Evolutionary conservation across 192 early-diverging fungal genomes (phyloP).

Genomic region (Linnemannia elongata): DNA sequence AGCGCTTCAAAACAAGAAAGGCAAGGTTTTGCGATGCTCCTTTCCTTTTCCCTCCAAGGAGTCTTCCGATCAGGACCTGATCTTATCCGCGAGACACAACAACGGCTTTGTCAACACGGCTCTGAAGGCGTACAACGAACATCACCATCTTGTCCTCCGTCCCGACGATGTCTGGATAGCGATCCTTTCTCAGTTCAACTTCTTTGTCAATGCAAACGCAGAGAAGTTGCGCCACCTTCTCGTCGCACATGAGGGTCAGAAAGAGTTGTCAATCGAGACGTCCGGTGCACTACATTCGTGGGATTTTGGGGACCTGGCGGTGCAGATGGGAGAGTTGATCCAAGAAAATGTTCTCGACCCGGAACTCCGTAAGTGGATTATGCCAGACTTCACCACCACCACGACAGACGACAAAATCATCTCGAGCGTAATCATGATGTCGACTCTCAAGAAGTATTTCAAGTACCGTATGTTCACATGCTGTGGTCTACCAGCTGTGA

Average conservation of each 20-base stretch:
- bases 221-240: conserved; percentile 16
- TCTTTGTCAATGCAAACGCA: conserved; percentile 21
- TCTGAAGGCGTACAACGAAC: conserved; percentile 16
- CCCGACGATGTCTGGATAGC: conserved; percentile 25
- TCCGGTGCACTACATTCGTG: neutral
- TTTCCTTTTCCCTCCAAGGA: conserved; percentile 17
- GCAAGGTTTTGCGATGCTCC: conserved; percentile 6
- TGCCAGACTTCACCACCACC: conserved; percentile 31
- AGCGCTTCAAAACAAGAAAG: conserved; percentile 11
- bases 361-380: conserved; percentile 15
- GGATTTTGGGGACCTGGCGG: conserved; percentile 21
- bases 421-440: conserved; percentile 23
- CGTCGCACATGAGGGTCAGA: conserved; percentile 21
- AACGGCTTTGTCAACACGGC: conserved; percentile 20
- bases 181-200: conserved; percentile 34
- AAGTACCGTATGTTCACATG: neutral
- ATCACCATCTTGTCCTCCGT: conserved; percentile 22
- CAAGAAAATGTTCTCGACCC: conserved; percentile 16
- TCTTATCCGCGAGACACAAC: neutral
- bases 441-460: conserved; percentile 30
- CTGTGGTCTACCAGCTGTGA: conserved; percentile 23
- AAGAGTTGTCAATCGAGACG: conserved; percentile 5
- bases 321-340: conserved; percentile 21
- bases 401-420: conserved; percentile 16
- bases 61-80: neutral